These are phyloP conservation scores for Pythium rhizo-oryzae DNA, from an alignment of 352 stramenopile genomes.

Conservation along the genomic window DNA sequence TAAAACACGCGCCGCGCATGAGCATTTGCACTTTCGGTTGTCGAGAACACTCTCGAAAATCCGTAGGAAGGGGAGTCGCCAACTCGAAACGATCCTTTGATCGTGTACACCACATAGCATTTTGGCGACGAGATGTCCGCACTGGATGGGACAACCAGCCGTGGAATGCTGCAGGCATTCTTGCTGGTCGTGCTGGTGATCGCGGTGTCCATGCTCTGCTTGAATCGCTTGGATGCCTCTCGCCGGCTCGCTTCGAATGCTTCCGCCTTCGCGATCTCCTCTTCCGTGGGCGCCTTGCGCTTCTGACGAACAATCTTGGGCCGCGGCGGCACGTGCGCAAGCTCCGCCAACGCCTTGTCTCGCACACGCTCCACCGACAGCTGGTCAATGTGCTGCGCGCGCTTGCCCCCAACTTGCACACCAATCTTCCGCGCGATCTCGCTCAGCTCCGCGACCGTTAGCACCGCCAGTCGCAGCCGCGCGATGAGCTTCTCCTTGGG, in stretches of 20 bases:
- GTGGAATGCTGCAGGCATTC: no score
- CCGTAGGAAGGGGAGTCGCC: not conserved
- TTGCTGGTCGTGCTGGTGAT: no score
- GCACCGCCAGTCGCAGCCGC: not conserved
- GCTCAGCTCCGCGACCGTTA: conserved; percentile 1
- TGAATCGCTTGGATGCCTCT: not conserved
- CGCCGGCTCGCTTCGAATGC: not conserved
- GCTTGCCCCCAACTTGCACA: not conserved
- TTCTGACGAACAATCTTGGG: not conserved
- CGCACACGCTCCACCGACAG: not conserved
- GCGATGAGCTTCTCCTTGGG: conserved; percentile 4
- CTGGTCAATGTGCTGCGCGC: not conserved
- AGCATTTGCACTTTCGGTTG: not conserved
- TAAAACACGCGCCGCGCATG: not conserved
- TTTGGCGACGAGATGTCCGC: not conserved
- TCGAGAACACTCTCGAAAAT: not conserved
- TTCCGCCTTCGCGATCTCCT: not conserved
- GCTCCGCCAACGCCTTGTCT: not conserved
- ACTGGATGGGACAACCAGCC: no score
- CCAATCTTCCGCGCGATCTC: not conserved
- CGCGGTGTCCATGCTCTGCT: no score
- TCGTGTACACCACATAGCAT: not conserved
- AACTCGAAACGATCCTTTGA: not conserved
- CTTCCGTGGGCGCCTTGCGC: not conserved
- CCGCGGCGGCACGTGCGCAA: not conserved